Conservation (phyloP, 2,329 filamentous ascomycete species). For the Hymenotorrendiella dingleyae region DNA sequence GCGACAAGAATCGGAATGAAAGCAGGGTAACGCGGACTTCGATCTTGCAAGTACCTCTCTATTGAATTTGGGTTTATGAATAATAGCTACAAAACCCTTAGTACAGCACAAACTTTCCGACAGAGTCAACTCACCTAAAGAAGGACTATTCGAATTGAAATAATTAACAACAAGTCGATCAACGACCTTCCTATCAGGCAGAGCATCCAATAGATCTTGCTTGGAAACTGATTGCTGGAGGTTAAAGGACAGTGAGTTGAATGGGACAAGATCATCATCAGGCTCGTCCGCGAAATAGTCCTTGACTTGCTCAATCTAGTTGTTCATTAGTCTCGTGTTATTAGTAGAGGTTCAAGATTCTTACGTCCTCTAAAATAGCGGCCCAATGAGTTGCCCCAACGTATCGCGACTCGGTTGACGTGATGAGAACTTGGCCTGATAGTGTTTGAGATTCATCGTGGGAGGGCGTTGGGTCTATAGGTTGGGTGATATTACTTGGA, state of each 20-base stretch:
- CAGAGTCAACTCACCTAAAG: conserved; percentile 37
- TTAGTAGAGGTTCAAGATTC: conserved; percentile 19
- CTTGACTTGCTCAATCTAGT: conserved; percentile 54
- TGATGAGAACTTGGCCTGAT: no score
- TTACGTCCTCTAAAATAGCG: conserved; percentile 54
- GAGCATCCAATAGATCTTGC: conserved; percentile 40
- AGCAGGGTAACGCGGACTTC: neutral
- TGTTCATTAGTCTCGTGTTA: conserved; percentile 4
- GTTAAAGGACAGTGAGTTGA: conserved; percentile 34
- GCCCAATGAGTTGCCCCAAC: conserved; percentile 55
- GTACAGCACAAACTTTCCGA: neutral
- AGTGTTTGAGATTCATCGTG: no score
- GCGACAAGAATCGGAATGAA: no score
- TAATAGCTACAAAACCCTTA: conserved; percentile 36
- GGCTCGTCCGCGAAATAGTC: conserved; percentile 45
- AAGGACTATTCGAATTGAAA: conserved; percentile 47
- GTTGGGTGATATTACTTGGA: no score
- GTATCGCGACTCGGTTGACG: conserved; percentile 40
- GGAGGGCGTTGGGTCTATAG: no score
- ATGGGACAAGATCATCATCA: conserved; percentile 31
- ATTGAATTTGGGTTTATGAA: conserved; percentile 48
- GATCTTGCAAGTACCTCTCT: conserved; percentile 34
- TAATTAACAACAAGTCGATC: conserved; percentile 48
- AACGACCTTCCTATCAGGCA: conserved; percentile 42
- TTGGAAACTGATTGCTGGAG: conserved; percentile 35